Conservation (phyloP, 2,329 filamentous ascomycete genomes). For the Cladobotryum protrusum region DNA sequence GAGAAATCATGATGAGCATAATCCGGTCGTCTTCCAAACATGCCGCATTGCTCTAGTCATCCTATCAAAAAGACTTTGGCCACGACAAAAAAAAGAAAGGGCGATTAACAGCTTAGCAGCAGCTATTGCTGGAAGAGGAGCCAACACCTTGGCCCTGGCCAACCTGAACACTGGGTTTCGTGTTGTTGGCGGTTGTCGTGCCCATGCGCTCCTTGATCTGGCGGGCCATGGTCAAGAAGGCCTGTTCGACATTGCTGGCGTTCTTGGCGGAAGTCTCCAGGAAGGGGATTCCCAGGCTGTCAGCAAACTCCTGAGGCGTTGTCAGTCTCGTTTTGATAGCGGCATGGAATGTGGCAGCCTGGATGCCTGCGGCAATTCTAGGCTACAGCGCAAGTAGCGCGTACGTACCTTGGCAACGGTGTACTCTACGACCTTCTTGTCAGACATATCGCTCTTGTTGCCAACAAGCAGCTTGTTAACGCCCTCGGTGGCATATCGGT, state of each 20-base stretch:
- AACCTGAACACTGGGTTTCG: slow-evolving; percentile 96
- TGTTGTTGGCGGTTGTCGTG: slow-evolving; percentile 90
- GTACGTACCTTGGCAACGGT: slow-evolving; percentile 87
- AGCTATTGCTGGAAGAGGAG: slow-evolving; percentile 75
- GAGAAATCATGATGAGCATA: slow-evolving; percentile 25
- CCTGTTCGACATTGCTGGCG: slow-evolving; percentile 98
- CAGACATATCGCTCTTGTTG: slow-evolving; percentile 99
- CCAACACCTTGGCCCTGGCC: slow-evolving; percentile 92
- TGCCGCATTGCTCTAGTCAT: slow-evolving; percentile 16
- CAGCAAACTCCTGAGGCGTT: slow-evolving; percentile 78
- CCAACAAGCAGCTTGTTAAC: slow-evolving; percentile 99
- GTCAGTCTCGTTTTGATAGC: slow-evolving; percentile 16
- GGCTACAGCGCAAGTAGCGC: slow-evolving; percentile 1
- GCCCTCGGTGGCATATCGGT: slow-evolving; percentile 96
- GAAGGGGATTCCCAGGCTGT: slow-evolving; percentile 98
- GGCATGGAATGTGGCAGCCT: slow-evolving; percentile 3
- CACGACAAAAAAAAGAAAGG: slow-evolving; percentile 12
- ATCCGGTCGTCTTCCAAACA: slow-evolving; percentile 25
- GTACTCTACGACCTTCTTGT: slow-evolving; percentile 99
- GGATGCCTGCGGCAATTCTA: not conserved
- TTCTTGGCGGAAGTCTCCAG: slow-evolving; percentile 99
- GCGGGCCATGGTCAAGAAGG: slow-evolving; percentile 98
- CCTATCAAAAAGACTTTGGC: slow-evolving; percentile 10
- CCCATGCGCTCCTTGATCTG: slow-evolving; percentile 99
- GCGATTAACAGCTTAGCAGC: slow-evolving; percentile 64